A percentile compares a stretch with the other conserved stretches of the same genome.
Conservation (phyloP, 73 alveolate species). For the Paramecium pentaurelia region DNA sequence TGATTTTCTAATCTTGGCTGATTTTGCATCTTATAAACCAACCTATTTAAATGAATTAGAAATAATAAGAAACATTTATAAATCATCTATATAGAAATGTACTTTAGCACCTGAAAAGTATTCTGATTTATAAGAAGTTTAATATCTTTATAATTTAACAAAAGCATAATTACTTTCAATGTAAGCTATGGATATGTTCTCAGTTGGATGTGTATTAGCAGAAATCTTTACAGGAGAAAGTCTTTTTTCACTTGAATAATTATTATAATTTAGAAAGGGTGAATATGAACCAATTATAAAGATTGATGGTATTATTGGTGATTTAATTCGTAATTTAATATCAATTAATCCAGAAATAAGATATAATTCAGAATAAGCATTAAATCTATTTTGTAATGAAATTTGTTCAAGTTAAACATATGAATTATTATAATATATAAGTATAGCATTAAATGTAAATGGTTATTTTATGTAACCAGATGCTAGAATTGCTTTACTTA, state of each 20-base stretch:
- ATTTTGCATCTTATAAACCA: conserved; percentile 12
- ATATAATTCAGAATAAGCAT: background rate
- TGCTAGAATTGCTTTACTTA: background rate
- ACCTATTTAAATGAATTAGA: background rate
- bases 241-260: conserved; percentile 71
- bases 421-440: background rate
- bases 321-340: background rate
- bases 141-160: background rate
- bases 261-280: background rate
- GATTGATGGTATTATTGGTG: background rate
- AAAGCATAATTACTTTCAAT: background rate
- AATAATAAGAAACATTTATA: background rate
- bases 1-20: background rate
- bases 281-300: conserved; percentile 4
- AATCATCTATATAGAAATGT: background rate
- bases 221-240: conserved; percentile 82
- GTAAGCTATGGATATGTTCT: conserved; percentile 84
- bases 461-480: conserved; percentile 20
- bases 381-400: background rate
- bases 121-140: background rate
- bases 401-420: background rate
- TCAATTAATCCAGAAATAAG: background rate
- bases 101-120: conserved; percentile 15
- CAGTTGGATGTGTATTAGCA: conserved; percentile 82
- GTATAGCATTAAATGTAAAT: background rate